These are phyloP conservation scores for Tylopilus balloui DNA, from an alignment of 768 basidiomycete species.

Conservation along the genomic window DNA sequence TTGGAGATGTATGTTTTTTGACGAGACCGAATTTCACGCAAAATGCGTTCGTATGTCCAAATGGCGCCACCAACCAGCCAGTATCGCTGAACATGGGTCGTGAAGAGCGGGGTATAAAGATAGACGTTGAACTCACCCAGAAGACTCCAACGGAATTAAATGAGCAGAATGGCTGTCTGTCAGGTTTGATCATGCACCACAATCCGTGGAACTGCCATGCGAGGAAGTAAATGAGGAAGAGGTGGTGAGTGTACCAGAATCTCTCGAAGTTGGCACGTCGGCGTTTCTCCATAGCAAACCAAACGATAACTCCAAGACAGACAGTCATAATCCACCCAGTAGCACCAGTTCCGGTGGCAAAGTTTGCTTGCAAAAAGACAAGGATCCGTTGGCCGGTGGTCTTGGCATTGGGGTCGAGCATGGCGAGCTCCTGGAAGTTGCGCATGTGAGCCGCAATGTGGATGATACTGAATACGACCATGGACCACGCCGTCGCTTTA, in stretches of 20 bases:
- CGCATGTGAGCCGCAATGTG: constrained; percentile 84
- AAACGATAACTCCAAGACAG: constrained; percentile 74
- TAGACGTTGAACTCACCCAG: constrained; percentile 59
- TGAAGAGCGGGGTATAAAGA: constrained; percentile 2
- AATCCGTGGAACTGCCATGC: constrained; percentile 93
- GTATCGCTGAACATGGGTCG: constrained; percentile 54
- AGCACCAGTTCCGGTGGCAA: constrained; percentile 72
- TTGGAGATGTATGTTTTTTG: constrained; percentile 92
- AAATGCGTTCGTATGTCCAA: constrained; percentile 82
- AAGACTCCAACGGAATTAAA: constrained; percentile 86
- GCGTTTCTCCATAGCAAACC: constrained; percentile 77
- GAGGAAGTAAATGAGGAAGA: constrained; percentile 91
- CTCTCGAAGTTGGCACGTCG: constrained; percentile 76
- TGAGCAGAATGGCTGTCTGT: constrained; percentile 84
- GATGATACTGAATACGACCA: constrained; percentile 69
- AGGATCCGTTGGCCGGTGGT: constrained; percentile 51
- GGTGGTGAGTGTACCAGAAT: constrained; percentile 87
- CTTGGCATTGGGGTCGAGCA: constrained; percentile 48
- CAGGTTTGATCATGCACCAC: constrained; percentile 96
- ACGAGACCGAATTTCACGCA: constrained; percentile 87
- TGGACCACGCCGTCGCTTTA: constrained; percentile 88
- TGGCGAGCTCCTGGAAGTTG: constrained; percentile 70
- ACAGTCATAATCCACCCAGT: constrained; percentile 90
- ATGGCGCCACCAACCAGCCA: constrained; percentile 86
- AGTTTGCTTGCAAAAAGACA: constrained; percentile 77